Evolutionary conservation across 192 early-diverging fungal species (phyloP).

Genomic region (Spizellomyces sp.): DNA sequence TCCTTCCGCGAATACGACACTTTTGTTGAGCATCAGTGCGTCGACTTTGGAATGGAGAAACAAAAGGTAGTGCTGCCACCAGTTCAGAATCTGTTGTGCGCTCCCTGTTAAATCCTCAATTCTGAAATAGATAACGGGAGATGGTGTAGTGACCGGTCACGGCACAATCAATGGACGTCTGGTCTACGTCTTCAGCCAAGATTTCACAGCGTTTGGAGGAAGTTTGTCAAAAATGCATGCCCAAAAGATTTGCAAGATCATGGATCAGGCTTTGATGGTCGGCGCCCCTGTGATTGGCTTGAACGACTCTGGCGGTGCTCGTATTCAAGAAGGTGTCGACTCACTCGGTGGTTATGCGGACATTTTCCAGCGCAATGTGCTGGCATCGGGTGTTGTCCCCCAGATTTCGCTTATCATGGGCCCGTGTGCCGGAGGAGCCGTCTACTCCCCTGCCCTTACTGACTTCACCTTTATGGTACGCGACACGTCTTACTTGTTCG

Average conservation of each 20-base stretch:
- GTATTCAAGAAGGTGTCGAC: constrained; percentile 98
- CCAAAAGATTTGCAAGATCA: constrained; percentile 88
- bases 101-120: not conserved
- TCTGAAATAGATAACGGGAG: constrained; percentile 74
- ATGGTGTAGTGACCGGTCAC: constrained; percentile 95
- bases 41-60: constrained; percentile 86
- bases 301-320: constrained; percentile 96
- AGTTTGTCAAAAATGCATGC: constrained; percentile 87
- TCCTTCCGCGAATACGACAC: constrained; percentile 91
- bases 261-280: constrained; percentile 90
- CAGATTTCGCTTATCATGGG: constrained; percentile 98
- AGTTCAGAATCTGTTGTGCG: not conserved
- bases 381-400: constrained; percentile 91
- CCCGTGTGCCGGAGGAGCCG: constrained; percentile 95
- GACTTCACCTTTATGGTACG: constrained; percentile 98
- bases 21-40: constrained; percentile 93
- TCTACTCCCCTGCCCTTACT: constrained; percentile 96
- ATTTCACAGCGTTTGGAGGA: constrained; percentile 93
- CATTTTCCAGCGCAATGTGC: constrained; percentile 93
- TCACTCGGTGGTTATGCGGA: constrained; percentile 95
- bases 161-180: constrained; percentile 90
- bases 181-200: constrained; percentile 90
- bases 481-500: constrained; percentile 93
- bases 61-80: constrained; percentile 49
- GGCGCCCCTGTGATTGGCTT: constrained; percentile 95